Evolutionary conservation across 768 basidiomycete genomes (phyloP).

Genomic region (Megacollybia marginata): DNA sequence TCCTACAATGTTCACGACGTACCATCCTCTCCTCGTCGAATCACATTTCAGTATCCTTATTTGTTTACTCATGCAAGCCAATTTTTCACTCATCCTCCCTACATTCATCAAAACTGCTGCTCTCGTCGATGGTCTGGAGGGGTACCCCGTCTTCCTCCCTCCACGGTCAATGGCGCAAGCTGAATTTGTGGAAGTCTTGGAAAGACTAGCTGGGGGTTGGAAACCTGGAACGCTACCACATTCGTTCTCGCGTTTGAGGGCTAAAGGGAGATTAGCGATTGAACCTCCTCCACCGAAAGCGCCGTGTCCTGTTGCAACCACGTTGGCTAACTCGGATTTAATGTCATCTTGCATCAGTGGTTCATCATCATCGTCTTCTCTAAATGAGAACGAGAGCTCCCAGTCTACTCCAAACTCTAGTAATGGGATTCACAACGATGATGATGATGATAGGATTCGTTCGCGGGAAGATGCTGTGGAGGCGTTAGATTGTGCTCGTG

Average conservation of each 20-base stretch:
- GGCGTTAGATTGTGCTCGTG: slow-evolving; percentile 60
- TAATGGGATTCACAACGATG: slow-evolving; percentile 1
- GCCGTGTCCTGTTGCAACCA: not conserved
- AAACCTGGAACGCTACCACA: slow-evolving; percentile 54
- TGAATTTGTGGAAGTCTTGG: slow-evolving; percentile 80
- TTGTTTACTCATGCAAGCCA: slow-evolving; percentile 70
- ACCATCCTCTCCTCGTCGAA: slow-evolving; percentile 86
- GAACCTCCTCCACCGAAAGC: slow-evolving; percentile 22
- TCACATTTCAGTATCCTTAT: slow-evolving; percentile 77
- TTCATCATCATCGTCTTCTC: slow-evolving; percentile 6
- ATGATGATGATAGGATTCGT: slow-evolving; percentile 16
- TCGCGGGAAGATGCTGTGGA: slow-evolving; percentile 38
- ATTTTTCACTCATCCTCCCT: slow-evolving; percentile 54
- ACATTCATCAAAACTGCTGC: slow-evolving; percentile 60
- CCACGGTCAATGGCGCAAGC: slow-evolving; percentile 87
- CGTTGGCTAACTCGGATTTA: slow-evolving; percentile 12
- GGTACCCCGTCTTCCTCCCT: slow-evolving; percentile 82
- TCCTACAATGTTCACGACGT: slow-evolving; percentile 74
- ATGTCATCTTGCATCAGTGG: slow-evolving; percentile 11
- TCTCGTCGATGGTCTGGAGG: slow-evolving; percentile 76
- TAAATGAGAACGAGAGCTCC: slow-evolving; percentile 12
- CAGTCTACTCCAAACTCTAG: not conserved
- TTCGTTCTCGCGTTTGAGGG: slow-evolving; percentile 27
- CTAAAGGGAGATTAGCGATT: slow-evolving; percentile 37
- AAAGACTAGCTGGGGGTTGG: slow-evolving; percentile 78